These are phyloP conservation scores for Nakazawaea molendinolei DNA, from an alignment of 805 yeast species.

Conservation along the genomic window DNA sequence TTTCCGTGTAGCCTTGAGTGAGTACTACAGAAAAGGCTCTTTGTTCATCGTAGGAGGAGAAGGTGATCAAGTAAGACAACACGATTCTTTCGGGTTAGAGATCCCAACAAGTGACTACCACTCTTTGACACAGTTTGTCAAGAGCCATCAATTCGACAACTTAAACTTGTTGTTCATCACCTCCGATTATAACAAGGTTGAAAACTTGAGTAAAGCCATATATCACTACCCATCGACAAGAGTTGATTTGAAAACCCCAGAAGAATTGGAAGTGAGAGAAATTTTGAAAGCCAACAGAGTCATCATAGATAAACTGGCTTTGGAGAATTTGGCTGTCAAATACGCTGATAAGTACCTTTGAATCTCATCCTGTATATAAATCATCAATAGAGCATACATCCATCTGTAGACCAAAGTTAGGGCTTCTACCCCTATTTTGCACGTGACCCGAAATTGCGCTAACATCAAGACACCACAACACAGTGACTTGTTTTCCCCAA, in stretches of 20 bases:
- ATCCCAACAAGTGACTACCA: constrained; percentile 23
- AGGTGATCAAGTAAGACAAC: constrained; percentile 19
- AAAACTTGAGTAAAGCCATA: constrained; percentile 57
- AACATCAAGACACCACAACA: no score
- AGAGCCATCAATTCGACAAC: constrained; percentile 39
- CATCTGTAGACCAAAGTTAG: no score
- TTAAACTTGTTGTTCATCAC: constrained; percentile 65
- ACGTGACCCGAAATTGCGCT: no score
- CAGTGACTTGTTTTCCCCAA: no score
- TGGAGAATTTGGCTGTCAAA: constrained; percentile 48
- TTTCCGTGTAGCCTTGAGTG: constrained; percentile 73
- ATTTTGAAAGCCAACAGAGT: constrained; percentile 72
- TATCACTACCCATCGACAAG: constrained; percentile 39
- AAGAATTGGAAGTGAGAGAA: constrained; percentile 79
- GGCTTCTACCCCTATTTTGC: no score
- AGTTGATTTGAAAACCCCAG: constrained; percentile 64
- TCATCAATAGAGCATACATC: no score
- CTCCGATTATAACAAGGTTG: constrained; percentile 32
- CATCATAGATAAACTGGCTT: constrained; percentile 65
- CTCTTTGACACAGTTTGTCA: constrained; percentile 30
- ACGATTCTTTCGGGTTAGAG: constrained; percentile 23
- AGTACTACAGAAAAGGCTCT: constrained; percentile 70
- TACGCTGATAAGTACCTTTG: no score
- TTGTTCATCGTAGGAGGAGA: constrained; percentile 62
- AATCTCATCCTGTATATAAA: no score